phyloP scores from a whole-genome alignment of 176 grass and related monocot species.

The Triticum aestivum region IWGSC_CS_RefSeq_v2.1 NC_057798.1:90296763-90297262 shows the following conservation, averaged over 20 bases:
- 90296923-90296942: slow-evolving; percentile 96
- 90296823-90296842: too few species aligned
- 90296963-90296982: too few species aligned
- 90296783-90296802: too few species aligned
- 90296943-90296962: slow-evolving; percentile 68
- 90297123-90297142: too few species aligned
- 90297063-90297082: too few species aligned
- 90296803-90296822: neutral
- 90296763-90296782: neutral
- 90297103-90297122: too few species aligned
- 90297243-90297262: slow-evolving; percentile 66
- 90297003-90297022: too few species aligned
- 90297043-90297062: too few species aligned
- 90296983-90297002: too few species aligned
- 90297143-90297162: too few species aligned
- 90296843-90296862: slow-evolving; percentile 6
- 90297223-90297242: slow-evolving; percentile 94
- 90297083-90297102: too few species aligned
- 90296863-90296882: slow-evolving; percentile 32
- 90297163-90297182: slow-evolving; percentile 66
- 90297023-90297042: too few species aligned
- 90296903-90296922: slow-evolving; percentile 63
- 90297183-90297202: slow-evolving; percentile 38
- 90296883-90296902: slow-evolving; percentile 20
- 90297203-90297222: slow-evolving; percentile 74